A percentile compares a stretch with the other conserved stretches of the same genome.
Conservation (phyloP, 2,329 filamentous ascomycete genomes). For the Leptographium galeiforme region DNA sequence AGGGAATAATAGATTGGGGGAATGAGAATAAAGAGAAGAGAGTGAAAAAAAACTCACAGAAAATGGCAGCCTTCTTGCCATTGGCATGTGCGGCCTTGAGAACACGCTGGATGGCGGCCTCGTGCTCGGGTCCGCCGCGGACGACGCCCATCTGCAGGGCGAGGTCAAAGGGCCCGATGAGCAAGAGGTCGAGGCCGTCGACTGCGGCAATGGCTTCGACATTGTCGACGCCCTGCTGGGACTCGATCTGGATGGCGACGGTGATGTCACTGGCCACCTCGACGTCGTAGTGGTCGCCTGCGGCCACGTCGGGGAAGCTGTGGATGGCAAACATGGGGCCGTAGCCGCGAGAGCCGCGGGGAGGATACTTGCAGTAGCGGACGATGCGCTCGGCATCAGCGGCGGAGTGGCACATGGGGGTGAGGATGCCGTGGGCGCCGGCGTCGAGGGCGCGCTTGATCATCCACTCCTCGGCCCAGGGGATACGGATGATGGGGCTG, state of each 20-base stretch:
- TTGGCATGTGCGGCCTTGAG: conserved; percentile 19
- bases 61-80: conserved; percentile 26
- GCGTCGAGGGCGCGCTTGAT: conserved; percentile 47
- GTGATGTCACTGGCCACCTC: conserved; percentile 19
- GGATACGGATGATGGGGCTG: conserved; percentile 30
- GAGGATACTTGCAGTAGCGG: conserved; percentile 13
- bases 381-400: conserved; percentile 14
- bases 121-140: conserved; percentile 20
- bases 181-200: conserved; percentile 24
- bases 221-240: conserved; percentile 23
- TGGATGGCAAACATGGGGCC: conserved; percentile 20
- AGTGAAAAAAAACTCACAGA: conserved; percentile 15
- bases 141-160: conserved; percentile 22
- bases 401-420: conserved; percentile 23
- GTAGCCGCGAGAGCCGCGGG: conserved; percentile 12
- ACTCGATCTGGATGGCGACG: conserved; percentile 27
- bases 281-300: conserved; percentile 18
- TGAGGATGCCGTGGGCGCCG: conserved; percentile 45
- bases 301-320: conserved; percentile 14
- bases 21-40: not conserved
- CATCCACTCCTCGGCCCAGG: conserved; percentile 47
- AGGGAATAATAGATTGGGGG: conserved; percentile 4
- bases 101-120: conserved; percentile 23
- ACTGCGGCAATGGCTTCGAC: conserved; percentile 28
- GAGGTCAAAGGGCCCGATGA: conserved; percentile 22